Evolutionary conservation across 2,329 filamentous ascomycete genomes (phyloP), one percentile per base, ranked within the genome.

Genomic region (Sporothrix sp.): DNA sequence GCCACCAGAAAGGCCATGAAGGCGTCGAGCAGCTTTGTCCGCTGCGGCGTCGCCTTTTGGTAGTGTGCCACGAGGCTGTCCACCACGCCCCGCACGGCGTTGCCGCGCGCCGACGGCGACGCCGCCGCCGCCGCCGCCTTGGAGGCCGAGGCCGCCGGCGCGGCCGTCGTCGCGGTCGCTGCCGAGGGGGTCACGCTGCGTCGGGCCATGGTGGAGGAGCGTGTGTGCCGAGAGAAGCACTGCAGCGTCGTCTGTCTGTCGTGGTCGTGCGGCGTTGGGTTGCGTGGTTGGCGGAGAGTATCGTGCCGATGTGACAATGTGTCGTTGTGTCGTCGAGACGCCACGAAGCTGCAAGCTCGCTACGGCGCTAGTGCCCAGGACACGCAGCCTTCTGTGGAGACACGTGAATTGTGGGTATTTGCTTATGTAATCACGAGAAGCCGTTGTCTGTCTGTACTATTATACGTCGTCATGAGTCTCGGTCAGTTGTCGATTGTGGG

Each of bases 1-100:
- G 83, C 74, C 20, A 93, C 81, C 53, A 98, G 72, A 66, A 96
- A 98, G 3, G 69, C 79, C 79, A 98, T 82, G 67, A 98, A 98
- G 32, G 79, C 78, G 67, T 98, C 93, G 56, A 97, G 78, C 55
- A 98, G 78, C 77, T 95, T 93, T 43, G 85, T 91, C 56, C 91
- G 82, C 75, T 95, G 90, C 42, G 91, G 82, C 39, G 93, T 98
- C 59, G 81, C 76, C 58, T 84, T 72, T 50, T 83, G 66, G 69
- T 98, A 98, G 68, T 87, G 81, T 60, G 81, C 72, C 77, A 83
- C 85, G 59, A 96, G 75, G 63, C 81, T 82, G 51, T 74, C 60
- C 38, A 82, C 71, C 57, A 94, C 85, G 61, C 83, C 73, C 62
- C 73, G 64, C 68, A 43, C 20, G 14, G 44, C n/a, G 11, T 52